Base-by-base conservation (phyloP, 768 basidiomycete genomes). In the Lactifluus rugatus region DNA sequence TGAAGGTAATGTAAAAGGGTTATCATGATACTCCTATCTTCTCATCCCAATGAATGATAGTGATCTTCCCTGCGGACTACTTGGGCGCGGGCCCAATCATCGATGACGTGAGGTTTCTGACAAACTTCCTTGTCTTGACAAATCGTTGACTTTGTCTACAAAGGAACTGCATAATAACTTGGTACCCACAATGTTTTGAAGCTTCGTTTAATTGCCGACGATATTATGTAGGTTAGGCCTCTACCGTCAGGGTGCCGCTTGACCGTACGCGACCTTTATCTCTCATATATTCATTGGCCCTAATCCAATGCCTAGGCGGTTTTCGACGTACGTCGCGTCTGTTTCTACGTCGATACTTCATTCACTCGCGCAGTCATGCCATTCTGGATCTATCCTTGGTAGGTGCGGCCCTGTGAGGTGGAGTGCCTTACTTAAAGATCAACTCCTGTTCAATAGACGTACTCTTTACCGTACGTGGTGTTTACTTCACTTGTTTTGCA, bases 201-300 rank as follows among this genome's bases (percentile, higher is more conserved):
- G 11, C 32, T 19, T 48, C 19, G 25, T 53, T 14, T 11, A 8
- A n/a, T 13, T 53, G 17, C 32, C 48, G 14, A 53, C 57, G 28
- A 48, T 31, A 21, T 46, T 19, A n/a, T 51, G 16, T 52, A 68
- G 67, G 58, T 72, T 26, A 63, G 61, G 52, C 72, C 77, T 28
- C 69, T 81, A 8, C 79, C 78, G 7, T 63, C 75, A 5, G 79
- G 80, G 2, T 80, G 79, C 58, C 72, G 79, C 23, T 66, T 81
- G 52, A 80, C 80, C 3, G 65, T 65, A 56, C 44, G 65, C 23
- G 45, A 11, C 32, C 16, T 41, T 36, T 16, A 44, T 46, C 32
- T 37, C 41, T 21, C 26, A 11, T 26, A 46, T 50, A 17, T 46
- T 1, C 11, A 34, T 42, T 60, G 39, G 52, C 52, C 26, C 28